A percentile compares a stretch with the other conserved stretches of the same genome.
Conservation (phyloP, 1,139 yeast species). For the Kodamaea sp. region DNA sequence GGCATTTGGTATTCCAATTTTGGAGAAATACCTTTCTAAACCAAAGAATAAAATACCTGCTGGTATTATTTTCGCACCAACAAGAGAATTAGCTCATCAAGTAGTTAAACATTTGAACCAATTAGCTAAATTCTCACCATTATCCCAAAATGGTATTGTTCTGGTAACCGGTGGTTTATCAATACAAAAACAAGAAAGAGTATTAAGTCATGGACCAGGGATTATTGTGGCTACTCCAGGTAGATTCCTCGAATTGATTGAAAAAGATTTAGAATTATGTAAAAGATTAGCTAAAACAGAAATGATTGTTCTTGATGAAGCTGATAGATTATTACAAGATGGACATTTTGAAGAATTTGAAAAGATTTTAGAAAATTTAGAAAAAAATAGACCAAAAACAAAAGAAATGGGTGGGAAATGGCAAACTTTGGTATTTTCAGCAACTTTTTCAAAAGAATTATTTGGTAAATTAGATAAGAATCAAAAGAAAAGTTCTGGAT, state of each 20-base stretch:
- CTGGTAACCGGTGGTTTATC: slow-evolving; percentile 92
- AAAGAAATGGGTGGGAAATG: slow-evolving; percentile 46
- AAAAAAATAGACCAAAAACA: slow-evolving; percentile 31
- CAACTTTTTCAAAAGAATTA: slow-evolving; percentile 83
- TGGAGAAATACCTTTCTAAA: slow-evolving; percentile 54
- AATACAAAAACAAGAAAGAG: slow-evolving; percentile 85
- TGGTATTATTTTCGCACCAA: slow-evolving; percentile 88
- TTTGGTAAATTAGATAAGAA: slow-evolving; percentile 65
- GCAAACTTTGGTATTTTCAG: slow-evolving; percentile 92
- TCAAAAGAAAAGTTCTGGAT: slow-evolving; percentile 33
- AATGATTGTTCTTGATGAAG: slow-evolving; percentile 85
- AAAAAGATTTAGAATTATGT: slow-evolving; percentile 54
- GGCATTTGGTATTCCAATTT: slow-evolving; percentile 92
- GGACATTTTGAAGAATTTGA: slow-evolving; percentile 95
- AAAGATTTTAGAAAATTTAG: slow-evolving; percentile 64
- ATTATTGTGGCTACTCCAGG: slow-evolving; percentile 96
- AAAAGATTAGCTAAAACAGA: slow-evolving; percentile 61
- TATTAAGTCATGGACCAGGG: slow-evolving; percentile 70
- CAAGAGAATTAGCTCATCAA: slow-evolving; percentile 95
- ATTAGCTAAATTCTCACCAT: slow-evolving; percentile 58
- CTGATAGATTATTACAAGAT: slow-evolving; percentile 92
- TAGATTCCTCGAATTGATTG: slow-evolving; percentile 76
- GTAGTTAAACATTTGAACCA: slow-evolving; percentile 74
- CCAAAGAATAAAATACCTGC: slow-evolving; percentile 47
- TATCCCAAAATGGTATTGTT: slow-evolving; percentile 57